Conservation (phyloP, 192 early-diverging fungal genomes). For the Phlyctochytrium planicorne region DNA sequence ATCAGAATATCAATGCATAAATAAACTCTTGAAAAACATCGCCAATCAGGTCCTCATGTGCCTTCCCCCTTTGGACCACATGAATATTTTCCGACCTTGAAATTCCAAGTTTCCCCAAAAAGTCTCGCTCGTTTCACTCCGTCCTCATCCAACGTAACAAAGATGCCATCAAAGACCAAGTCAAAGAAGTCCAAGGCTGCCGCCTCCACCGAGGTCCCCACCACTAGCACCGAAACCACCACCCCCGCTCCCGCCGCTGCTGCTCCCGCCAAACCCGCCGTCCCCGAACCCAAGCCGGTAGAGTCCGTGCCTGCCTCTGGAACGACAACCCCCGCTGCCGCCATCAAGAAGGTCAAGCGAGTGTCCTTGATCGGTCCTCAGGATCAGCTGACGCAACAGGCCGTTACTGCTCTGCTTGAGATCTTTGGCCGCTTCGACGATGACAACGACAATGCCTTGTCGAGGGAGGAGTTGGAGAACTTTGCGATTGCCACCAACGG, state of each 20-base stretch:
- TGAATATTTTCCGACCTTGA: too few relatives aligned
- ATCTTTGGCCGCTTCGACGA: constrained; percentile 64
- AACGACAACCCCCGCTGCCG: neutral
- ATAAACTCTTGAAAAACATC: too few relatives aligned
- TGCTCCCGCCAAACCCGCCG: neutral
- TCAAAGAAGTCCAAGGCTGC: neutral
- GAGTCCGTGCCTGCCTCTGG: neutral
- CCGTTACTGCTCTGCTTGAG: constrained; percentile 50
- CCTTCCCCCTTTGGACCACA: too few relatives aligned
- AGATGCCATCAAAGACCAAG: constrained; percentile 10
- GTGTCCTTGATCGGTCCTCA: neutral
- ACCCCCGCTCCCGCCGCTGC: neutral
- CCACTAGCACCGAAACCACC: neutral
- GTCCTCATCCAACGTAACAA: neutral
- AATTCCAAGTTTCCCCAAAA: too few relatives aligned
- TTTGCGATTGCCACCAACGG: constrained; percentile 64
- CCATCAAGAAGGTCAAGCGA: neutral
- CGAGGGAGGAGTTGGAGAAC: constrained; percentile 48
- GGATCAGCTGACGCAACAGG: neutral
- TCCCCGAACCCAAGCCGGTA: neutral
- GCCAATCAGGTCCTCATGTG: too few relatives aligned
- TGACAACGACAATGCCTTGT: constrained; percentile 58
- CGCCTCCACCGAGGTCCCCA: neutral
- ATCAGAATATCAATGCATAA: too few relatives aligned
- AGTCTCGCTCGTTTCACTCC: neutral